phyloP scores from a whole-genome alignment of 345 rosid genomes.

The Kandelia obovata region DNA sequence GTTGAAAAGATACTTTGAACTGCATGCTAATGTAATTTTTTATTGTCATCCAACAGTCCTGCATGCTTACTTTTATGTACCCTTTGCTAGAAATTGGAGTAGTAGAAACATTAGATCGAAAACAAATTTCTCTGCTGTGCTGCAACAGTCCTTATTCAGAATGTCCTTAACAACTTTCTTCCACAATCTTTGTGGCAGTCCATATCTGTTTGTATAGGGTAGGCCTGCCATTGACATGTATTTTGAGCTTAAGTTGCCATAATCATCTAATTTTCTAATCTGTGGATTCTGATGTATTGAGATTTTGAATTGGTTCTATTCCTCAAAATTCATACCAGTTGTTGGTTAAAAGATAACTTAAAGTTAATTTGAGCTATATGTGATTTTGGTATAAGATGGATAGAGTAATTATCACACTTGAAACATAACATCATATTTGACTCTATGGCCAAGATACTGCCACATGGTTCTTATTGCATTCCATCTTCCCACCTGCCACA shows the following conservation, averaged over 20 bases:
- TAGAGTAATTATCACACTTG: background rate
- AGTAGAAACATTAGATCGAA: too few species aligned
- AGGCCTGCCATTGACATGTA: too few species aligned
- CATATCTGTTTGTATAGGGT: too few species aligned
- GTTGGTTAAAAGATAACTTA: background rate
- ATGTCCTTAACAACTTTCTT: too few species aligned
- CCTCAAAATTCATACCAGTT: background rate
- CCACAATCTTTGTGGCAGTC: too few species aligned
- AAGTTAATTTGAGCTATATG: background rate
- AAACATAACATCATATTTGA: background rate
- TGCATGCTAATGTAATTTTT: background rate
- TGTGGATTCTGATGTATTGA: background rate
- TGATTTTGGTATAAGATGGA: background rate
- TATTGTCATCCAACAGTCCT: background rate
- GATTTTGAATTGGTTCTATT: background rate
- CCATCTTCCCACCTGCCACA: constrained; percentile 18
- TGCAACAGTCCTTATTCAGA: too few species aligned
- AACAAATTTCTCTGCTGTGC: too few species aligned
- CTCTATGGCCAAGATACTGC: background rate
- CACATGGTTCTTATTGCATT: background rate
- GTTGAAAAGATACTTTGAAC: too few species aligned
- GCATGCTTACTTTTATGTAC: too few species aligned
- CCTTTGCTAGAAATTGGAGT: too few species aligned
- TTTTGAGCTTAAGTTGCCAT: background rate
- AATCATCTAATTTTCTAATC: background rate